Base-by-base conservation (phyloP, 2,329 filamentous ascomycete genomes). In the Zymoseptoria pseudotritici region DNA sequence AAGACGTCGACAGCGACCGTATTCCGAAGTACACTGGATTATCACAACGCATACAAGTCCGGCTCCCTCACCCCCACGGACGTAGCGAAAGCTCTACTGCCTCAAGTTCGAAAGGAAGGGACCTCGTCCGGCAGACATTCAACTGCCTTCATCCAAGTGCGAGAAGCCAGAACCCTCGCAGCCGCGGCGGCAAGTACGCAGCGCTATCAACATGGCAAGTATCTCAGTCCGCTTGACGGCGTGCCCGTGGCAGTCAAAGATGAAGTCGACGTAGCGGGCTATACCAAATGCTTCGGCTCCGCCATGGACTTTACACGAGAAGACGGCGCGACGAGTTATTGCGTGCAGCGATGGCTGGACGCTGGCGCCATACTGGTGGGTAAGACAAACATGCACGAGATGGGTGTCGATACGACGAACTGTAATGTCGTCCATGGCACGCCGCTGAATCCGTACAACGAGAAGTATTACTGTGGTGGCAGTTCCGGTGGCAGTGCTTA, bases 241-340 rank as follows among this genome's bases (percentile, higher is more conserved):
- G 84, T 96, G 0, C 91, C 91, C 0, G 83, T 95, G 54, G 88
- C 87, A 0, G 83, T 94, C 67, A 96, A 96, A 75, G 91, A 95
- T 70, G 90, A 96, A 69, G 81, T 87, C 17, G 81, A 87, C 64
- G 78, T 91, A 31, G 80, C 84, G 64, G 90, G 88, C 13, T 92
- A 91, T 71, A 81, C 83, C 55, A 83, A 81, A 63, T 87, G 84
- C 57, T 75, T 83, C 54, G 90, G 88, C 21, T 86, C 87, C 68
- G 81, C 77, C 62, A 78, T 86, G 53, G 80, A 87, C 64, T 81
- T 83, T 59, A 82, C 78, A 1, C 62, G 78, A 70, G 64, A 78
- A 69, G 70, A 75, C 17, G 76, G 77, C 56, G 77, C 79, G 62
- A 89, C 89, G 0, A 81, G 79, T 4, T 92, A 88, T 87, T 89